Evolutionary conservation across 306 rosid species (phyloP), one percentile per base, ranked within the genome.

Genomic region (Rosa multiflora): DNA sequence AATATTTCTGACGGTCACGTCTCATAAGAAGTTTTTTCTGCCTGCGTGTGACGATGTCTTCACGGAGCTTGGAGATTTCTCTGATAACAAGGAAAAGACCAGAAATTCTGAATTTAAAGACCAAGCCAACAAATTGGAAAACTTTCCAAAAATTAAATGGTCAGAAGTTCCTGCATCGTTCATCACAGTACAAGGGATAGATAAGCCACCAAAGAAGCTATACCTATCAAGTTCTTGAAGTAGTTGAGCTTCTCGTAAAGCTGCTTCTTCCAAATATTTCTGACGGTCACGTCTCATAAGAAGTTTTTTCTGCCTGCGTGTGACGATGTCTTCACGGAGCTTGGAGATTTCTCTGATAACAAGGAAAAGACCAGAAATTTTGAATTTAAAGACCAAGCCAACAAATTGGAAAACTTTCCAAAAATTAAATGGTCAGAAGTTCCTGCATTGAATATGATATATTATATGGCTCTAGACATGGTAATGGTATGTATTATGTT

Each of bases 161-260:
- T 20, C 21, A 42, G 21, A 13, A 77, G 40, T 23, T 52, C 12
- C 8, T 67, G 49, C 15, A 20, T 20, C 67, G 47, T 46, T 48
- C 68, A 53, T 66, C 79, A 67, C 59, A 79, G 80, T 26, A 64
- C 43, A 53, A 82, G 51, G 32, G 53, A 76, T 39, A 75, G 32
- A 84, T 67, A 67, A 75, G 72, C 76, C 44, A 68, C 62, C 69
- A 29, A 73, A 58, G 68, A 79, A 70, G 79, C 58, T 59, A 77
- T 55, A 94, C 98, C 96, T 90, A 83, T 94, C 98, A 85, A 92
- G 90, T 82, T 91, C 97, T 88, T 87, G 97, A 66, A 90, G 82
- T 82, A 90, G 91, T 73, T 90, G 91, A 67, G 97, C 91, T 87
- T 94, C 98, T 39, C 84, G 89, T 76, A 86, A 80, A 73, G 92